Conservation (phyloP, 2,329 filamentous ascomycete genomes). For the Cadophora malorum region DNA sequence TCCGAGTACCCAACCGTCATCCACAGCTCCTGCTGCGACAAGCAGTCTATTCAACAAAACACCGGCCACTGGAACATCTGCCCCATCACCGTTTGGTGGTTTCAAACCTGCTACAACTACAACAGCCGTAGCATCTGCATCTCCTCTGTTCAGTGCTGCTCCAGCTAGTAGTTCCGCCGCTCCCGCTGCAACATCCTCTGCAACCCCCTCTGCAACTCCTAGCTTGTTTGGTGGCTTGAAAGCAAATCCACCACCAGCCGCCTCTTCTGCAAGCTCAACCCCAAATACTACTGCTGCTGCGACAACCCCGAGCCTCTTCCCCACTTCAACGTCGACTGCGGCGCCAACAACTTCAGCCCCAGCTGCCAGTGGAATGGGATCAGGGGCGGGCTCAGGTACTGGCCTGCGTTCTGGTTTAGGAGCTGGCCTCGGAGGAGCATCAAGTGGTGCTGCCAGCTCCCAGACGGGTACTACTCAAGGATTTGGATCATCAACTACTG, state of each 20-base stretch:
- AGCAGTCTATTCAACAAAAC: slow-evolving; percentile 16
- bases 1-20: slow-evolving; percentile 22
- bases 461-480: slow-evolving; percentile 41
- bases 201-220: slow-evolving; percentile 30
- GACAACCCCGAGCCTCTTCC: slow-evolving; percentile 44
- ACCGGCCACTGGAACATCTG: slow-evolving; percentile 26
- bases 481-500: slow-evolving; percentile 77
- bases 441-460: slow-evolving; percentile 32
- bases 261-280: slow-evolving; percentile 33
- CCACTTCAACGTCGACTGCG: slow-evolving; percentile 34
- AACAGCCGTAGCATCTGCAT: slow-evolving; percentile 33
- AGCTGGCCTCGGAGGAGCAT: slow-evolving; percentile 7
- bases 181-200: slow-evolving; percentile 16
- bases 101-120: slow-evolving; percentile 27
- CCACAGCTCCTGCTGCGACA: slow-evolving; percentile 31
- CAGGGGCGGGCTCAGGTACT: slow-evolving; percentile 16
- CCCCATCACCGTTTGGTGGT: slow-evolving; percentile 28
- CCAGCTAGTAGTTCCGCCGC: slow-evolving; percentile 32
- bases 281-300: slow-evolving; percentile 34
- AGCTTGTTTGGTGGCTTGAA: slow-evolving; percentile 22
- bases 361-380: slow-evolving; percentile 4
- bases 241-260: slow-evolving; percentile 20
- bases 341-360: slow-evolving; percentile 44
- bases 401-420: slow-evolving; percentile 3
- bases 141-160: slow-evolving; percentile 43